Evolutionary conservation across 2,329 filamentous ascomycete genomes (phyloP).

Genomic region (Penicillium corylophilum): DNA sequence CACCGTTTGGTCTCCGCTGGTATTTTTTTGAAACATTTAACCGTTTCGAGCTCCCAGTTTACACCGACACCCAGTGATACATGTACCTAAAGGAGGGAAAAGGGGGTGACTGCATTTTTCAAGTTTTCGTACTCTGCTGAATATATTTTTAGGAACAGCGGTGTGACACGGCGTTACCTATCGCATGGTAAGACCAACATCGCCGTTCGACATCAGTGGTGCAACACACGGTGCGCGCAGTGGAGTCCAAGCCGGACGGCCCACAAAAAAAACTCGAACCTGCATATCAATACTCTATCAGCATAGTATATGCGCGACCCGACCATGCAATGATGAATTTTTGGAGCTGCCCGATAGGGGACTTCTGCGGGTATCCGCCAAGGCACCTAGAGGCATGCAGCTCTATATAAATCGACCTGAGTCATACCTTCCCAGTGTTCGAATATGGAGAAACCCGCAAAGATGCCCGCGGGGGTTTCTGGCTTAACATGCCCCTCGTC

Average conservation of each 20-base stretch:
- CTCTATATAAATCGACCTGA: neutral
- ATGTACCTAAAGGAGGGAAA: neutral
- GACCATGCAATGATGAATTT: neutral
- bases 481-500: neutral
- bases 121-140: neutral
- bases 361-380: neutral
- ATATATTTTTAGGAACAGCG: neutral
- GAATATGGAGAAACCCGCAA: neutral
- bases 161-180: neutral
- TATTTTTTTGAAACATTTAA: neutral
- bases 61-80: neutral
- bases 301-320: neutral
- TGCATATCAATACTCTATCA: neutral
- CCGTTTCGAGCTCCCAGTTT: neutral
- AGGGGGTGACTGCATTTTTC: neutral
- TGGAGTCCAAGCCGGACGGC: neutral
- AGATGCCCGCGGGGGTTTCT: neutral
- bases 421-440: neutral
- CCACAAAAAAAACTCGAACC: conserved; percentile 1
- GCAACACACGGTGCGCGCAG: neutral
- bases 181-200: neutral
- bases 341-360: neutral
- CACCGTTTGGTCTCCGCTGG: neutral
- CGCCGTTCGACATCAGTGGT: conserved; percentile 4
- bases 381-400: neutral